phyloP scores from a whole-genome alignment of 768 basidiomycete species.

The Brasilioporus rufonigricans region DNA sequence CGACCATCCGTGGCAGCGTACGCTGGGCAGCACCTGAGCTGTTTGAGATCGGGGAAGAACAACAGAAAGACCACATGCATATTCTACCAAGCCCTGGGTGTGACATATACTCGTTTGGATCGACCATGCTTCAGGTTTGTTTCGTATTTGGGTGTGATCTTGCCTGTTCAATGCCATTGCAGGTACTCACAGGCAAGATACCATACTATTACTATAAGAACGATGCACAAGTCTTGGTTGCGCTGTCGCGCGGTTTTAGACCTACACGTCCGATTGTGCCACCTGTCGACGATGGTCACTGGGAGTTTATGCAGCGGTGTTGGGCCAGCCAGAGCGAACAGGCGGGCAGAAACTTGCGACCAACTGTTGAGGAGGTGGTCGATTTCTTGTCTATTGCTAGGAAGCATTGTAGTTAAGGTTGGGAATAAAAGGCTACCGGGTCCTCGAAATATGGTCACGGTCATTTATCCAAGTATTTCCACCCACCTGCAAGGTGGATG shows the following conservation, averaged over 20 bases:
- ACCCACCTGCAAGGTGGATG: not conserved
- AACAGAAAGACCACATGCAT: slow-evolving; percentile 14
- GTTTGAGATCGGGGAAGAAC: slow-evolving; percentile 31
- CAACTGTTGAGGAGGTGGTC: slow-evolving; percentile 16
- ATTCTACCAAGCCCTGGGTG: slow-evolving; percentile 21
- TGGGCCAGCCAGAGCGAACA: slow-evolving; percentile 25
- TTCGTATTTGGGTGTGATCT: not conserved
- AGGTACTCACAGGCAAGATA: slow-evolving; percentile 29
- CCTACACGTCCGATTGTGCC: slow-evolving; percentile 7
- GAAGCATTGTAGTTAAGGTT: not conserved
- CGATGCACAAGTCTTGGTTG: slow-evolving; percentile 24
- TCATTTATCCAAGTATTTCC: not conserved
- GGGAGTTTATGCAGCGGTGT: slow-evolving; percentile 23
- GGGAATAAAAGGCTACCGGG: not conserved
- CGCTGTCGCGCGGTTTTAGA: slow-evolving; percentile 13
- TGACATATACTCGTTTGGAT: slow-evolving; percentile 45
- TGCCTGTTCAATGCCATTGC: not conserved
- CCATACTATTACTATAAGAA: slow-evolving; percentile 24
- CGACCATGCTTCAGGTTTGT: slow-evolving; percentile 31
- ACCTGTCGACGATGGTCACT: slow-evolving; percentile 2
- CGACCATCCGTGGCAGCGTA: slow-evolving; percentile 42
- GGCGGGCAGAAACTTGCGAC: not conserved
- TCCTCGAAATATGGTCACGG: not conserved
- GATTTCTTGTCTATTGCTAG: slow-evolving; percentile 16
- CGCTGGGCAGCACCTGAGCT: slow-evolving; percentile 48